A percentile compares a stretch with the other conserved stretches of the same genome.
phyloP scores from a whole-genome alignment of 2,329 filamentous ascomycete species.

The Fusarium sp. region DNA sequence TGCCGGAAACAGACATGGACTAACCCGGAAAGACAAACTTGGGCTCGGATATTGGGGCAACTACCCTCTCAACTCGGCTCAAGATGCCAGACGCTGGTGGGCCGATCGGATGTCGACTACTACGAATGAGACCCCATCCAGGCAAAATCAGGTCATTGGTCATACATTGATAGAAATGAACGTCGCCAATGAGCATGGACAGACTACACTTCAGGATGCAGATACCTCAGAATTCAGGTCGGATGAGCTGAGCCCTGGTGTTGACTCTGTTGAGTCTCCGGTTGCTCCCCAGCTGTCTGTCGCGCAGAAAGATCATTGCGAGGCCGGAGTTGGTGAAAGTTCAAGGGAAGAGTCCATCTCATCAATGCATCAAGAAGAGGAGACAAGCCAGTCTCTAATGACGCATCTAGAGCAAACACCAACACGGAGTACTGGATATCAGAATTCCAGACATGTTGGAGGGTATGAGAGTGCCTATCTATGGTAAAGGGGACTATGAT shows the following conservation, averaged over 20 bases:
- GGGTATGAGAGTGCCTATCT: not conserved
- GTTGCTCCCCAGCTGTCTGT: not conserved
- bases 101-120: not conserved
- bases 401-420: not conserved
- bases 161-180: not conserved
- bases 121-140: not conserved
- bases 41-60: not conserved
- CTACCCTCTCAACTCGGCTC: not conserved
- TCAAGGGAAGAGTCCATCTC: not conserved
- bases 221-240: not conserved
- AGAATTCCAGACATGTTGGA: not conserved
- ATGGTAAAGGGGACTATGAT: not conserved
- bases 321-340: not conserved
- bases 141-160: not conserved
- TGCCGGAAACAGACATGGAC: not conserved
- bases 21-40: not conserved
- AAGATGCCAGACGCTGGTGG: not conserved
- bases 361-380: not conserved
- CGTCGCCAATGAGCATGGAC: not conserved
- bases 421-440: not conserved
- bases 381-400: not conserved
- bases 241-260: not conserved
- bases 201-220: not conserved
- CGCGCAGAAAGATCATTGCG: not conserved
- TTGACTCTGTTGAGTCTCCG: not conserved